Percentiles rank a stretch among this genome's conserved stretches.
Evolutionary conservation across 23 red algal genomes (phyloP).

Genomic region (Pyropia haitanensis): DNA sequence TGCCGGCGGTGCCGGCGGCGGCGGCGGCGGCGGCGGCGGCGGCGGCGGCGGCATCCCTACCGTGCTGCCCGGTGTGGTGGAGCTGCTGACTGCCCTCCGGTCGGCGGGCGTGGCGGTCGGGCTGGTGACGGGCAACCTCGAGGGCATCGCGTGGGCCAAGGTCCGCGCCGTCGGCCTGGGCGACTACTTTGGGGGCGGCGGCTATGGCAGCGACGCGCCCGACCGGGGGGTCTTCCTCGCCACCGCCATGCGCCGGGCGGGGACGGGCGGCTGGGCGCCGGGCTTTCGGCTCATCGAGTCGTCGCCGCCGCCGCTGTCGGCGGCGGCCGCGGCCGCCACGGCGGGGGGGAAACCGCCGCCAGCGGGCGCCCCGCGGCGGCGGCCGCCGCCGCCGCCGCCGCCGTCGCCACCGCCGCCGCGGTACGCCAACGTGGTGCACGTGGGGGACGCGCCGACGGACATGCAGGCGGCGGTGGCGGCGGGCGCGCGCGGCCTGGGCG

Average conservation of each 20-base stretch:
- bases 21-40: too few relatives aligned
- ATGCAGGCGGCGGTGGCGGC: slow-evolving; percentile 8
- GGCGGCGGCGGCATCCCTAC: too few relatives aligned
- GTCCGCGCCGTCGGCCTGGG: slow-evolving; percentile 13
- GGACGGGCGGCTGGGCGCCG: too few relatives aligned
- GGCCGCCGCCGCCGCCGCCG: too few relatives aligned
- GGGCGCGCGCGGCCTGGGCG: slow-evolving; percentile 19
- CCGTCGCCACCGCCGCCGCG: too few relatives aligned
- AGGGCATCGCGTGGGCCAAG: slow-evolving; percentile 15
- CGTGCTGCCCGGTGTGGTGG: slow-evolving; percentile 33
- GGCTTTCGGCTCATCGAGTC: too few relatives aligned
- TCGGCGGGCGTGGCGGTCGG: slow-evolving; percentile 10
- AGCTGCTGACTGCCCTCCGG: background rate
- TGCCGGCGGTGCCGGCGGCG: too few relatives aligned
- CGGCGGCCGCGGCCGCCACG: too few relatives aligned
- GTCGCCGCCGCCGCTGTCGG: too few relatives aligned
- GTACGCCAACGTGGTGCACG: slow-evolving; percentile 21
- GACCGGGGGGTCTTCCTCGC: slow-evolving; percentile 22
- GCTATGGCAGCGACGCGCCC: slow-evolving; percentile 23
- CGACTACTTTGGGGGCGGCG: slow-evolving; percentile 23
- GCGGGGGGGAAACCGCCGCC: too few relatives aligned
- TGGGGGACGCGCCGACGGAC: slow-evolving; percentile 37
- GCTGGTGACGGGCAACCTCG: slow-evolving; percentile 47
- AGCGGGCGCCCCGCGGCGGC: too few relatives aligned
- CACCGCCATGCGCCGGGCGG: slow-evolving; percentile 19